These are phyloP conservation scores for button mushroom (Agaricus bisporus) DNA, from an alignment of 768 basidiomycete genomes.

Conservation along the genomic window DNA sequence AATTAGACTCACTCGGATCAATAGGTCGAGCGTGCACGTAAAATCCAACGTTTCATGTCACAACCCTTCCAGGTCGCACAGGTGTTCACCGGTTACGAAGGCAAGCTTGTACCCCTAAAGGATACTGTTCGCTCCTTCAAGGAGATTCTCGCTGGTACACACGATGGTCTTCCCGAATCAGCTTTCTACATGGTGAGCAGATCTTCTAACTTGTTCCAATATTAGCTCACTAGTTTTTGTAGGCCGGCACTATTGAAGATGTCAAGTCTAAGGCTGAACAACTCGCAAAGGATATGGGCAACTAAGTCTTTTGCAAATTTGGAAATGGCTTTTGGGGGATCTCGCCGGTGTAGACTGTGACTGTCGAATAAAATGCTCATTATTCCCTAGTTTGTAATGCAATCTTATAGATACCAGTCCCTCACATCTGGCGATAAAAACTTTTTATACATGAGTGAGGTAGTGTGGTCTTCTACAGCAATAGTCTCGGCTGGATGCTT, in stretches of 20 bases:
- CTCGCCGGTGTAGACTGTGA: slow-evolving; percentile 9
- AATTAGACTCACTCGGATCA: neutral
- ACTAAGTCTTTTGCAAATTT: slow-evolving; percentile 22
- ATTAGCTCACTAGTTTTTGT: neutral
- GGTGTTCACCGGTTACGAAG: slow-evolving; percentile 99
- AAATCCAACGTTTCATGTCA: slow-evolving; percentile 99
- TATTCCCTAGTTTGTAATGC: slow-evolving; percentile 12
- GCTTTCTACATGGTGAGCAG: slow-evolving; percentile 90
- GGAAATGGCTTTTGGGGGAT: slow-evolving; percentile 11
- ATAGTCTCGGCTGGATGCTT: neutral
- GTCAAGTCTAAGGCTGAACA: slow-evolving; percentile 97
- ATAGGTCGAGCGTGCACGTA: slow-evolving; percentile 94
- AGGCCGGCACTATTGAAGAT: slow-evolving; percentile 92
- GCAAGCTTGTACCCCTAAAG: slow-evolving; percentile 93
- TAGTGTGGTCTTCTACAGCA: too few relatives aligned
- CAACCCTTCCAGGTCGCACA: slow-evolving; percentile 99
- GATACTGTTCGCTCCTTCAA: slow-evolving; percentile 96
- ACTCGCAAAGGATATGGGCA: slow-evolving; percentile 89
- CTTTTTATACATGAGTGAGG: too few relatives aligned
- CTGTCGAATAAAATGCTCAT: slow-evolving; percentile 15
- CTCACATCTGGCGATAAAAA: slow-evolving; percentile 52
- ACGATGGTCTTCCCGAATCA: slow-evolving; percentile 89
- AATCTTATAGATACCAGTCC: neutral
- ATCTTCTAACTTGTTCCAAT: neutral
- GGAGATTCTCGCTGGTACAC: slow-evolving; percentile 88